Evolutionary conservation across 306 rosid genomes (phyloP), one percentile per base, ranked within the genome.

Genomic region (Pyrus pyrifolia): DNA sequence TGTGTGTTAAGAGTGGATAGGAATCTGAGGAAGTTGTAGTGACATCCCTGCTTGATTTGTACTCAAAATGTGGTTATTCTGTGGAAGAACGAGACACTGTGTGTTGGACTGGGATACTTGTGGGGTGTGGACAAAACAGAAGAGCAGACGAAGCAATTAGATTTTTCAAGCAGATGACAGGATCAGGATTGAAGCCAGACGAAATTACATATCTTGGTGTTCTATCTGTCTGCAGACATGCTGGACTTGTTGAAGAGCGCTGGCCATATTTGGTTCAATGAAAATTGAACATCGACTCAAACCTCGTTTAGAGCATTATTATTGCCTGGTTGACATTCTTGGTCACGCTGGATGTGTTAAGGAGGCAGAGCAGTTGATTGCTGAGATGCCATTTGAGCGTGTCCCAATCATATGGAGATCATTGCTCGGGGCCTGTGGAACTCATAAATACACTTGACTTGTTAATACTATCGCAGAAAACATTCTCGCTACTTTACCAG

Each of bases 81-180:
- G 72, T 74, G 49, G 84, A 78, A 27, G 86, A 91, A 80, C 78
- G 78, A 6, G 27, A 93, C 81, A 81, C 81, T 5, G 77, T 88
- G 68, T 86, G 93, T 87, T 93, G 98, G 97, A 93, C 97, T 0
- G 94, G 94, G 81, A 88, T 91, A 73, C 91, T 93, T 79, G 93
- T 91, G 66, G 98, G 98, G 63, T 90, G 97, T 75, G 98, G 91
- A 66, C 91, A 91, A 83, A 93, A 93, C 79, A 97, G 98, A 83
- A 88, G 86, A 81, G 87, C 94, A 4, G 76, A 67, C 4, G 89
- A 87, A 79, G 98, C 96, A 68, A 83, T 89, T 60, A 78, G 31
- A 23, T 77, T 87, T 74, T 81, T 90, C 72, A 79, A 77, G 66
- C 77, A 81, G 88, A 93, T 93, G 98, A 83, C 75, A 76, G 86